These are phyloP conservation scores for Pyricularia sp. DNA, from an alignment of 2,329 filamentous ascomycete genomes.

Conservation along the genomic window DNA sequence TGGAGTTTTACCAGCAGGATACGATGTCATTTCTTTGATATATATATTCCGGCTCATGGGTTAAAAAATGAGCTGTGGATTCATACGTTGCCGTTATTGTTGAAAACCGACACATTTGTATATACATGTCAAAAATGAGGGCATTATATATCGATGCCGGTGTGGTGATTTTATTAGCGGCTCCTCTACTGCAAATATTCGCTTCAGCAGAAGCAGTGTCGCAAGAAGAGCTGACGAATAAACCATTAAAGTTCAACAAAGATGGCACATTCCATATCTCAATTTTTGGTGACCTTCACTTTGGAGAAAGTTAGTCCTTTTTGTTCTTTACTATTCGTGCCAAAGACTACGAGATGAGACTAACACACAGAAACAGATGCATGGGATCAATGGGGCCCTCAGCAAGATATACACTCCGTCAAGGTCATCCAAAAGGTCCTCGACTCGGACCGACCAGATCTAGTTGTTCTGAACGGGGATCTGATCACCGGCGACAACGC, in stretches of 20 bases:
- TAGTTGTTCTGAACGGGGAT: slow-evolving; percentile 55
- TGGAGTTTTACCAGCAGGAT: background rate
- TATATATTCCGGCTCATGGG: background rate
- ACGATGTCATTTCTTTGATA: background rate
- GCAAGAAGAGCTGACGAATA: background rate
- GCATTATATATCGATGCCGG: background rate
- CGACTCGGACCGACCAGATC: slow-evolving; percentile 23
- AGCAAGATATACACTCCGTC: slow-evolving; percentile 25
- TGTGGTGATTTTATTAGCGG: background rate
- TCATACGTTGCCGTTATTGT: background rate
- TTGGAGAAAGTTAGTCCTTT: slow-evolving; percentile 49
- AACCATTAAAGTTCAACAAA: slow-evolving; percentile 21
- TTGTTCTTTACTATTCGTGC: slow-evolving; percentile 3
- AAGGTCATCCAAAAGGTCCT: slow-evolving; percentile 25
- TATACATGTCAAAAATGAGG: background rate
- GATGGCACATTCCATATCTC: slow-evolving; percentile 42
- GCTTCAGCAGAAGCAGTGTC: background rate
- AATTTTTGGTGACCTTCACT: slow-evolving; percentile 63
- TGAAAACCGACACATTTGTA: too few species aligned
- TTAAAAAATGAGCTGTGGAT: background rate
- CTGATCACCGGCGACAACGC: slow-evolving; percentile 52
- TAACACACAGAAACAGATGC: slow-evolving; percentile 23
- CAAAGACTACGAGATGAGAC: background rate
- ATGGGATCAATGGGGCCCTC: slow-evolving; percentile 25
- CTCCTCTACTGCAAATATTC: background rate